Evolutionary conservation across 1,139 yeast species (phyloP).

Genomic region (Pichia sp.): DNA sequence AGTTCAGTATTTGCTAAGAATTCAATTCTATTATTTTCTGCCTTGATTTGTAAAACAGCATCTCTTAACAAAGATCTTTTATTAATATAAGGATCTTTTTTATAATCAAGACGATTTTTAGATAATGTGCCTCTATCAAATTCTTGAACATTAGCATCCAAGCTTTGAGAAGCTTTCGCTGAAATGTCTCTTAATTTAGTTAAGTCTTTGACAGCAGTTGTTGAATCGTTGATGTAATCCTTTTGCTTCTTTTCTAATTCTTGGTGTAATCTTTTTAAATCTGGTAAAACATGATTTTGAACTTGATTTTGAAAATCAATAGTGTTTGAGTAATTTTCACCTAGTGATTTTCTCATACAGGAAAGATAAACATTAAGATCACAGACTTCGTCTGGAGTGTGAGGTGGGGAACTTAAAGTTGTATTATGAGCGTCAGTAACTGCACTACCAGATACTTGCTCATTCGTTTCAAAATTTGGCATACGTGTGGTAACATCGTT

Average conservation of each 20-base stretch:
- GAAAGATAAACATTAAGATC: constrained; percentile 23
- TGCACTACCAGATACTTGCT: constrained; percentile 24
- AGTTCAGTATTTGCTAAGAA: constrained; percentile 37
- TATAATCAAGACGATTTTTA: constrained; percentile 28
- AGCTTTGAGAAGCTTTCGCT: constrained; percentile 18
- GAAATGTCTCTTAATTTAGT: constrained; percentile 15
- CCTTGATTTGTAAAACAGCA: constrained; percentile 36
- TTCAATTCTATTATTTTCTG: constrained; percentile 40
- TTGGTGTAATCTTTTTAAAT: constrained; percentile 20
- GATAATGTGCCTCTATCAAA: constrained; percentile 14
- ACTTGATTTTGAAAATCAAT: constrained; percentile 22
- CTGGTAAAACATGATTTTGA: constrained; percentile 25
- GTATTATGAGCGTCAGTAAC: constrained; percentile 10
- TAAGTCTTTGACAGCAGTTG: constrained; percentile 23
- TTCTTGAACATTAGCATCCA: constrained; percentile 19
- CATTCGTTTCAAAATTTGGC: constrained; percentile 27
- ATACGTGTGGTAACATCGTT: constrained; percentile 18
- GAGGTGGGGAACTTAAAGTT: constrained; percentile 15
- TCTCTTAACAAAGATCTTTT: constrained; percentile 33
- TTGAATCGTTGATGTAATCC: constrained; percentile 29
- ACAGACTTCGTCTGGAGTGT: constrained; percentile 1
- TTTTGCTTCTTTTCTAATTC: constrained; percentile 35
- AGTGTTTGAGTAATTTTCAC: constrained; percentile 15
- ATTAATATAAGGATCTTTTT: constrained; percentile 40
- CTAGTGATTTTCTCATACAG: constrained; percentile 20